phyloP scores from a whole-genome alignment of 768 basidiomycete species.

The Nidularia sp. region DNA sequence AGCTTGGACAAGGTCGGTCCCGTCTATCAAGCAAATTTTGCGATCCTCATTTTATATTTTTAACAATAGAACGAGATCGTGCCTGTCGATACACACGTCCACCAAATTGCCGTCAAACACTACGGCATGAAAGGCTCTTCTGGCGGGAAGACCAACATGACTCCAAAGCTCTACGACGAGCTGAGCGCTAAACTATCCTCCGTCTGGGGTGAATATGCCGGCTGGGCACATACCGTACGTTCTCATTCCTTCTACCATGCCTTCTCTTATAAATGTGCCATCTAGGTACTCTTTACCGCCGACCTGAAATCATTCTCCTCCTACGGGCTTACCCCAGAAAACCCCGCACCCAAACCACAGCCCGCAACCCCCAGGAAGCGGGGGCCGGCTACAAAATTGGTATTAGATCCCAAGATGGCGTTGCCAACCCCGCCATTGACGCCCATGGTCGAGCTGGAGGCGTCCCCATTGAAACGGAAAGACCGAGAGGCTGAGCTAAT shows the following conservation, averaged over 20 bases:
- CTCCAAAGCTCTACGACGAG: conserved; percentile 71
- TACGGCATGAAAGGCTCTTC: conserved; percentile 57
- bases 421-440: conserved; percentile 21
- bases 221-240: conserved; percentile 85
- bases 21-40: neutral
- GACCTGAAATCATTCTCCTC: conserved; percentile 66
- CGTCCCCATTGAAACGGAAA: no score
- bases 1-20: conserved; percentile 75
- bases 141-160: conserved; percentile 56
- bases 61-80: conserved; percentile 68
- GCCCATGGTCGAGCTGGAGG: conserved; percentile 6
- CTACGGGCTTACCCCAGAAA: conserved; percentile 39
- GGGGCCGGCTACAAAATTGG: conserved; percentile 1
- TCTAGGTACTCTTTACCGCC: conserved; percentile 72
- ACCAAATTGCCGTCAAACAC: conserved; percentile 81
- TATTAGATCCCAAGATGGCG: neutral
- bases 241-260: neutral
- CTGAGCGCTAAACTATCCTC: conserved; percentile 55
- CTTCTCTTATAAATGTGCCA: neutral
- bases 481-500: no score
- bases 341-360: conserved; percentile 7
- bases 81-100: conserved; percentile 94
- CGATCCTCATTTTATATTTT: neutral
- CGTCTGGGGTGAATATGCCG: conserved; percentile 83
- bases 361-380: conserved; percentile 3